phyloP scores from a whole-genome alignment of 495 filamentous ascomycete species.

The Patellaria atrata region DNA sequence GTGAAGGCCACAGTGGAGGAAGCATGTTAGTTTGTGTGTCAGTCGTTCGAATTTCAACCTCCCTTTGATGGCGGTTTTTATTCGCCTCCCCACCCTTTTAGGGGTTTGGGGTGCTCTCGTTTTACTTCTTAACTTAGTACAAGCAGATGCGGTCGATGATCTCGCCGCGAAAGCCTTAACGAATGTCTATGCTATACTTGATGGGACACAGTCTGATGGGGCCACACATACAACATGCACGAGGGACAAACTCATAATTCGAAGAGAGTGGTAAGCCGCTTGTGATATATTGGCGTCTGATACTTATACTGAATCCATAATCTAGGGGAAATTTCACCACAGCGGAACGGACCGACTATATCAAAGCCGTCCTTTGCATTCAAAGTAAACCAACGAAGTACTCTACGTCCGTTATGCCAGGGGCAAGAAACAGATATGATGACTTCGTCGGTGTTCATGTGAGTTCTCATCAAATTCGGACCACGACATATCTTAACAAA shows the following conservation, averaged over 20 bases:
- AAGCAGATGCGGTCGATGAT: slow-evolving; percentile 4
- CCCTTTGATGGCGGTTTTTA: too few species aligned
- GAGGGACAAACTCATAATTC: slow-evolving; percentile 7
- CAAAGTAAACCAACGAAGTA: slow-evolving; percentile 8
- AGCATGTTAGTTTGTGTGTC: too few species aligned
- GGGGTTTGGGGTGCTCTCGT: too few species aligned
- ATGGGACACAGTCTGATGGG: slow-evolving; percentile 3
- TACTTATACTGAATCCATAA: too few species aligned
- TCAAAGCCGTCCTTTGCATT: slow-evolving; percentile 13
- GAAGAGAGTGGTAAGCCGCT: slow-evolving; percentile 12
- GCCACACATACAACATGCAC: slow-evolving; percentile 3
- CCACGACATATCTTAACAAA: too few species aligned
- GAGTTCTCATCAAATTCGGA: too few species aligned
- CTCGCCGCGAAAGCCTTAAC: slow-evolving; percentile 2
- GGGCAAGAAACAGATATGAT: slow-evolving; percentile 12
- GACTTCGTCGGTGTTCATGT: slow-evolving; percentile 12
- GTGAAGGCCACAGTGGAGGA: too few species aligned
- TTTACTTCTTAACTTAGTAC: too few species aligned
- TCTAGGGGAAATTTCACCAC: slow-evolving; percentile 7
- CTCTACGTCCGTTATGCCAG: slow-evolving; percentile 9
- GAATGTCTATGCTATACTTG: slow-evolving; percentile 5
- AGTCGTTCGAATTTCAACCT: too few species aligned
- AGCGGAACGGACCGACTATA: slow-evolving; percentile 12
- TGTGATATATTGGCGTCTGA: too few species aligned
- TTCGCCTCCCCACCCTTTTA: slow-evolving; percentile 20